Evolutionary conservation across 2,329 filamentous ascomycete genomes (phyloP), one percentile per base, ranked within the genome.

Genomic region (Penicillium sp.): DNA sequence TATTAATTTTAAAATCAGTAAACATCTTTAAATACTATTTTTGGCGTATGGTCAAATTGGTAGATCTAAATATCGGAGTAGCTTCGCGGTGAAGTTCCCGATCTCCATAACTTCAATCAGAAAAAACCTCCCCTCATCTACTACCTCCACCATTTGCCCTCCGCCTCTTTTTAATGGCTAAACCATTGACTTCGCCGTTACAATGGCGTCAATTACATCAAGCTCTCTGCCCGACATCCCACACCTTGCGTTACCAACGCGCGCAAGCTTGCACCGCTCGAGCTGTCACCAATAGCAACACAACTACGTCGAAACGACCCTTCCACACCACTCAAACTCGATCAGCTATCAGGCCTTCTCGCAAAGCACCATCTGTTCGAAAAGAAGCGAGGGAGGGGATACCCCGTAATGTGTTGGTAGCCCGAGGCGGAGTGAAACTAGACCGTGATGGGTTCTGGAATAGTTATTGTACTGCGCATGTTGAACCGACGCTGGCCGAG

Each of bases 181-280:
- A 58, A 45, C 42, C 64, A 45, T 38, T 59, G n/a, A 43, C 51
- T 44, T 42, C 60, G 5, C 53, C 65, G 6, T 60, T 53, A 27
- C 57, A 58, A 65, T 66, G 61, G 51, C 53, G 60, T 19, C 57
- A 51, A 33, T 43, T 63, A 21, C 42, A 53, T 5, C 59, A 53
- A 41, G 12, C 43, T 15, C 35, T 64, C 21, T 53, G 39, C 10
- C 19, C 53, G 1, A 35, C 29, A 43, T 17, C 27, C 12, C 47
- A 33, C 9, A 21, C 43, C 5, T 35, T 41, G 19, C 38, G 50
- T 10, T 44, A 29, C 29, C n/a, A 45, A 13, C 31, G 35, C 27
- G 48, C 53, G 21, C 49, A 42, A 36, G 31, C 21, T 43, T 44
- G 52, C 36, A 41, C 53, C 47, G 29, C 42, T 43, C 55, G 33